Conservation (phyloP, 164 flowering plant species). For the Umbilicus rupestris region DNA sequence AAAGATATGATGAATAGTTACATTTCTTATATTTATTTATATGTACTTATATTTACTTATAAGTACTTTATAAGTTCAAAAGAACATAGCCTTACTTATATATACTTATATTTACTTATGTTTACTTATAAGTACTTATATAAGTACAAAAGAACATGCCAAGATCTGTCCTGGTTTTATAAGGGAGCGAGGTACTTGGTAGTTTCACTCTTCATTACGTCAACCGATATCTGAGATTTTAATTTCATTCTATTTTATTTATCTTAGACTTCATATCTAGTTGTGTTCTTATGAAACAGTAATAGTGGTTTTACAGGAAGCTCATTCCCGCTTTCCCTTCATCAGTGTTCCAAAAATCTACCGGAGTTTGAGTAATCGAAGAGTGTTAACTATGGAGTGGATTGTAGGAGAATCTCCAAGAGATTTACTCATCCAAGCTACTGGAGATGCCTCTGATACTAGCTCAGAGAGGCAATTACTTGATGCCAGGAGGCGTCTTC, state of each 20-base stretch:
- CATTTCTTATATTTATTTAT: too few relatives aligned
- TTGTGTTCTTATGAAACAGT: not conserved
- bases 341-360: constrained; percentile 71
- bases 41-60: too few relatives aligned
- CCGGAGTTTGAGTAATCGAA: constrained; percentile 49
- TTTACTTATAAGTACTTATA: too few relatives aligned
- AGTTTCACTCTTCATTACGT: not conserved
- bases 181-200: too few relatives aligned
- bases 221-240: not conserved
- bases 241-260: not conserved
- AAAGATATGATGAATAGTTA: too few relatives aligned
- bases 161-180: not conserved
- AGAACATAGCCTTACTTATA: too few relatives aligned
- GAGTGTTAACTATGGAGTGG: constrained; percentile 98
- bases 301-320: constrained; percentile 44
- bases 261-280: not conserved
- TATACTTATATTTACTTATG: too few relatives aligned
- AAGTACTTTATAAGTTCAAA: too few relatives aligned
- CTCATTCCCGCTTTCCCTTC: constrained; percentile 61
- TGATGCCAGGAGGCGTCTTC: constrained; percentile 63
- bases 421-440: constrained; percentile 44
- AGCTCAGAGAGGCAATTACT: constrained; percentile 35
- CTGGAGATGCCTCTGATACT: constrained; percentile 18
- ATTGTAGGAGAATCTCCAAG: constrained; percentile 84
- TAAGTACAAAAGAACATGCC: too few relatives aligned